These are phyloP conservation scores for Otatea glauca DNA, from an alignment of 176 grass and related monocot species.

Conservation along the genomic window DNA sequence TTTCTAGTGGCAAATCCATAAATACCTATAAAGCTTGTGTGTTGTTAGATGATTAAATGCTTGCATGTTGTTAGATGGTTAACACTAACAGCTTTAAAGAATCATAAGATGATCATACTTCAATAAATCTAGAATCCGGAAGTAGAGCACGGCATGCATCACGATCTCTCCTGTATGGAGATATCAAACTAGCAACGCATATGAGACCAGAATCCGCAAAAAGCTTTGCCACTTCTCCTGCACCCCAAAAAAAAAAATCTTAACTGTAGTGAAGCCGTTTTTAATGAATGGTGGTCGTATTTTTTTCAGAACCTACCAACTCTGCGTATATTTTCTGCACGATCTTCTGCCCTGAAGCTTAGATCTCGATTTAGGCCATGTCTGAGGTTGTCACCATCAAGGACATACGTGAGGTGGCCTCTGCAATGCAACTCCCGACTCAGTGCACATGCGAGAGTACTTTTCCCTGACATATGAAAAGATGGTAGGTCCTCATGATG, in stretches of 20 bases:
- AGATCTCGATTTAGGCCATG: constrained; percentile 83
- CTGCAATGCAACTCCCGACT: constrained; percentile 70
- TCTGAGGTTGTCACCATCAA: constrained; percentile 92
- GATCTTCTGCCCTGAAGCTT: constrained; percentile 82
- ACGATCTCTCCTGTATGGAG: constrained; percentile 84
- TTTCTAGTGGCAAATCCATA: constrained; percentile 83
- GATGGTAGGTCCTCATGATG: constrained; percentile 34
- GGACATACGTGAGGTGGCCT: constrained; percentile 71
- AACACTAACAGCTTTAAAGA: neutral
- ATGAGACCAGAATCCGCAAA: constrained; percentile 87
- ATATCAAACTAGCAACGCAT: constrained; percentile 84
- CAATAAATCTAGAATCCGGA: constrained; percentile 84
- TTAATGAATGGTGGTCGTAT: neutral
- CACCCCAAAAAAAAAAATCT: constrained; percentile 25
- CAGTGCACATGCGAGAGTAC: constrained; percentile 85
- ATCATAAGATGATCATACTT: constrained; percentile 57
- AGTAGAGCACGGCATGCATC: constrained; percentile 82
- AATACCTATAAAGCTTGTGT: constrained; percentile 67
- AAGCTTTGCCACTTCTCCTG: constrained; percentile 95
- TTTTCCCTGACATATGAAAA: constrained; percentile 78
- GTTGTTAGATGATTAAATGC: constrained; percentile 28
- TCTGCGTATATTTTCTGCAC: constrained; percentile 86
- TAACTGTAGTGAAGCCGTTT: constrained; percentile 32
- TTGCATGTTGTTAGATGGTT: constrained; percentile 31
- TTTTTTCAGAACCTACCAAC: constrained; percentile 64